A percentile compares a stretch with the other conserved stretches of the same genome.
Conservation (phyloP, 805 yeast genomes). For the Priceomyces carsonii region DNA sequence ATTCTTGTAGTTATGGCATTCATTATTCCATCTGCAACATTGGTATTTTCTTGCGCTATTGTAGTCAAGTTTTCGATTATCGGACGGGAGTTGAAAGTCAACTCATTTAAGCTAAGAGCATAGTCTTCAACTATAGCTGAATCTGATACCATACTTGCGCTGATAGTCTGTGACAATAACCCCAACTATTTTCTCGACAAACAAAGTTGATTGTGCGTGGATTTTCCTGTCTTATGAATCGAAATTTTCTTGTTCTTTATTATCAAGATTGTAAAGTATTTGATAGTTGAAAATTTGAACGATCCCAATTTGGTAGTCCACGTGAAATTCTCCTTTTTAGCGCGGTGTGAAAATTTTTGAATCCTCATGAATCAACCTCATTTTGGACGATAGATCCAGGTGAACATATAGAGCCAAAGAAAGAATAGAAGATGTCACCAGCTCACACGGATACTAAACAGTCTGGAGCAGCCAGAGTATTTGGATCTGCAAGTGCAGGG, state of each 20-base stretch:
- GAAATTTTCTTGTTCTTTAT: not conserved
- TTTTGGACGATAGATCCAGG: no score
- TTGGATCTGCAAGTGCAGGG: conserved; percentile 99
- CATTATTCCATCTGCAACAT: conserved; percentile 74
- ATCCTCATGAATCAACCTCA: no score
- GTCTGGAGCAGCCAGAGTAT: conserved; percentile 83
- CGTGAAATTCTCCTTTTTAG: conserved; percentile 4
- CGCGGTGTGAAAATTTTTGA: conserved; percentile 7
- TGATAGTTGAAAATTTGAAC: conserved; percentile 1
- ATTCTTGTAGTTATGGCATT: conserved; percentile 75
- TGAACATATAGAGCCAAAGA: no score
- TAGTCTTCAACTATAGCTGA: conserved; percentile 51
- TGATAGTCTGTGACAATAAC: no score
- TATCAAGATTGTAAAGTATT: not conserved
- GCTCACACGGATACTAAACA: conserved; percentile 69
- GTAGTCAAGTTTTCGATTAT: conserved; percentile 82
- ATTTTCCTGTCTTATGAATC: no score
- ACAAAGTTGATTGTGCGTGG: no score
- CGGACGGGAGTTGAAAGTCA: conserved; percentile 88
- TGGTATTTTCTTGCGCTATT: conserved; percentile 82
- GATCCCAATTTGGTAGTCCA: conserved; percentile 7
- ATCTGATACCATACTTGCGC: conserved; percentile 8
- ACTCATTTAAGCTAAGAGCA: conserved; percentile 64
- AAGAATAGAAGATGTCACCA: conserved; percentile 31
- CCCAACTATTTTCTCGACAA: no score